phyloP scores from a whole-genome alignment of 2,329 filamentous ascomycete species.

The Lasiodiplodia hormozganensis region DNA sequence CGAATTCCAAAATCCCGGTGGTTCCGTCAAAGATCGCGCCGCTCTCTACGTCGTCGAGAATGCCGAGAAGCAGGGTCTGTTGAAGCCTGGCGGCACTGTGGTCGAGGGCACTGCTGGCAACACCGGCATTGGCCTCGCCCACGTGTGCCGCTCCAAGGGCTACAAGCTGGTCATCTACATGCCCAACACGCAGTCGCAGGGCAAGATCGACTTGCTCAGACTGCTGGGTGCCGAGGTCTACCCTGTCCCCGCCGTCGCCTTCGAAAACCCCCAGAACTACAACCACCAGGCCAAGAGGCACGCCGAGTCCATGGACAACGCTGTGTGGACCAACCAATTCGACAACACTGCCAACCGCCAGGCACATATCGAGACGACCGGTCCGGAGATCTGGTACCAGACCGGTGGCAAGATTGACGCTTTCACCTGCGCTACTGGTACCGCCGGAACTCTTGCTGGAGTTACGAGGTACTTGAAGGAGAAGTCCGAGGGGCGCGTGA shows the following conservation, averaged over 20 bases:
- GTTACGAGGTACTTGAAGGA: constrained; percentile 89
- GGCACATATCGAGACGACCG: constrained; percentile 95
- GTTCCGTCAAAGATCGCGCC: constrained; percentile 94
- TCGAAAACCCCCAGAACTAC: constrained; percentile 95
- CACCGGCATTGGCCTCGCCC: constrained; percentile 95
- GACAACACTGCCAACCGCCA: constrained; percentile 94
- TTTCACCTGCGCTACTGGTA: constrained; percentile 95
- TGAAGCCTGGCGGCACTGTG: constrained; percentile 87
- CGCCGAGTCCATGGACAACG: constrained; percentile 83
- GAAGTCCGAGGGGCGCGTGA: constrained; percentile 76
- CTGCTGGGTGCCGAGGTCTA: constrained; percentile 94
- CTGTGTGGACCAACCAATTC: constrained; percentile 99
- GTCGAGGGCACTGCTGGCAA: constrained; percentile 98
- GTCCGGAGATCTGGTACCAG: constrained; percentile 96
- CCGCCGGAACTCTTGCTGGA: constrained; percentile 88
- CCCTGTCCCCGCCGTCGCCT: constrained; percentile 93
- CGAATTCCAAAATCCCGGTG: constrained; percentile 98
- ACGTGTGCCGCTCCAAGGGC: constrained; percentile 90
- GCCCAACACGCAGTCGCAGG: constrained; percentile 98
- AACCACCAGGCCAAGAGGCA: constrained; percentile 94
- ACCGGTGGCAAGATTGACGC: constrained; percentile 86
- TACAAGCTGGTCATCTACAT: constrained; percentile 99
- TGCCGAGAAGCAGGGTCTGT: constrained; percentile 85
- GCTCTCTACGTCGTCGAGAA: constrained; percentile 93
- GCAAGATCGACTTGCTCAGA: constrained; percentile 92